Percentiles rank a stretch among this genome's conserved stretches.
phyloP scores from a whole-genome alignment of 2,329 filamentous ascomycete genomes.

The Akanthomyces dipterigenus region DNA sequence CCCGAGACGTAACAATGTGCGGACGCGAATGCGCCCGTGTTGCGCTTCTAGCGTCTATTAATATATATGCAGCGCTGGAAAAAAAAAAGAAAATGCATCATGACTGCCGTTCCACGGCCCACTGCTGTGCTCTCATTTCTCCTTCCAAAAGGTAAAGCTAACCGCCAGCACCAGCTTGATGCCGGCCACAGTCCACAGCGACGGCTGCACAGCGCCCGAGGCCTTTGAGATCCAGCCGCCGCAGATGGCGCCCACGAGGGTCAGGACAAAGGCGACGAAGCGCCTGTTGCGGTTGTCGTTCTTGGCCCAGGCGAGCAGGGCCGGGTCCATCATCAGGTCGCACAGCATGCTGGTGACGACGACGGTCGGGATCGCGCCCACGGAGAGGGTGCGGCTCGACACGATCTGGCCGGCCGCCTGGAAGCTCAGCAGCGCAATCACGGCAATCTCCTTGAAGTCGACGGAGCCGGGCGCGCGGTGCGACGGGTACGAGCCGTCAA shows the following conservation, averaged over 20 bases:
- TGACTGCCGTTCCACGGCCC: not conserved
- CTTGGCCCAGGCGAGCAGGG: slow-evolving; percentile 33
- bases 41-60: slow-evolving; percentile 5
- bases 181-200: slow-evolving; percentile 38
- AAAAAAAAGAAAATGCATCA: not conserved
- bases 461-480: slow-evolving; percentile 9
- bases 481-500: slow-evolving; percentile 13
- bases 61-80: slow-evolving; percentile 12
- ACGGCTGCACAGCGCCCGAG: slow-evolving; percentile 31
- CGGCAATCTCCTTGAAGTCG: slow-evolving; percentile 30
- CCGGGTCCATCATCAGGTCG: slow-evolving; percentile 45
- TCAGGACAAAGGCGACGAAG: slow-evolving; percentile 35
- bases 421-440: slow-evolving; percentile 43
- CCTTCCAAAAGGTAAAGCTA: slow-evolving; percentile 28
- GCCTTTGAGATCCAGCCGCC: slow-evolving; percentile 43
- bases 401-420: slow-evolving; percentile 49
- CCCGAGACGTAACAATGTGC: not conserved
- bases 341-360: slow-evolving; percentile 50
- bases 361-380: slow-evolving; percentile 47
- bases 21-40: not conserved
- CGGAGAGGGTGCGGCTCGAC: slow-evolving; percentile 40
- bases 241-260: slow-evolving; percentile 40
- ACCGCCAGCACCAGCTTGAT: slow-evolving; percentile 36
- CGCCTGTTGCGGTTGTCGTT: slow-evolving; percentile 47
- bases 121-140: not conserved